Conservation (phyloP, 2,329 filamentous ascomycete species). For the Penicillium digitatum region DNA sequence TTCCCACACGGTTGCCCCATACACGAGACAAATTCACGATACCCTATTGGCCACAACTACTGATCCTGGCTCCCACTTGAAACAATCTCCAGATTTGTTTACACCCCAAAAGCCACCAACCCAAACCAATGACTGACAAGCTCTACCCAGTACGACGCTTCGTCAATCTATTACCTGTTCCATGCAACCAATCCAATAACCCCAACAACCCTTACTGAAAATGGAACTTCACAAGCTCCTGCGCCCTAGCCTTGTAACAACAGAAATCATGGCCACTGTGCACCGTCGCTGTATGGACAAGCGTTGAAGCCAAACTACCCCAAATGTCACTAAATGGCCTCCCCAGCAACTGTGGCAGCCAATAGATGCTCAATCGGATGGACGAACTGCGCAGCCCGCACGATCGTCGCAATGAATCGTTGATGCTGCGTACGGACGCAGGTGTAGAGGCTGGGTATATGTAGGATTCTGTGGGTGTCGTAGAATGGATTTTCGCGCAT, state of each 20-base stretch:
- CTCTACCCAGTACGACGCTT: conserved; percentile 15
- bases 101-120: not conserved
- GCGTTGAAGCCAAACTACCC: conserved; percentile 49
- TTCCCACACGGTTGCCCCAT: not conserved
- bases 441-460: conserved; percentile 48
- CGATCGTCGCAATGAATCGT: conserved; percentile 54
- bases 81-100: not conserved
- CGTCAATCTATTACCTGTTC: conserved; percentile 40
- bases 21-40: not conserved
- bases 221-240: conserved; percentile 55
- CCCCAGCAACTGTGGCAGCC: conserved; percentile 46
- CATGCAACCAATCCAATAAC: conserved; percentile 54
- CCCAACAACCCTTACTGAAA: conserved; percentile 54
- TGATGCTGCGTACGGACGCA: conserved; percentile 56
- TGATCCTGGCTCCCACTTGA: not conserved
- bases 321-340: conserved; percentile 53
- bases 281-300: conserved; percentile 53
- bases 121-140: not conserved
- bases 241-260: conserved; percentile 43
- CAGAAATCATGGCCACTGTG: conserved; percentile 59
- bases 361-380: conserved; percentile 59
- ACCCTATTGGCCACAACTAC: not conserved
- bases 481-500: conserved; percentile 54
- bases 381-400: conserved; percentile 54
- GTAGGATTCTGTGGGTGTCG: conserved; percentile 53